Base-by-base conservation (phyloP, 257 asterid genomes). In the Paraleonurus japonicus region DNA sequence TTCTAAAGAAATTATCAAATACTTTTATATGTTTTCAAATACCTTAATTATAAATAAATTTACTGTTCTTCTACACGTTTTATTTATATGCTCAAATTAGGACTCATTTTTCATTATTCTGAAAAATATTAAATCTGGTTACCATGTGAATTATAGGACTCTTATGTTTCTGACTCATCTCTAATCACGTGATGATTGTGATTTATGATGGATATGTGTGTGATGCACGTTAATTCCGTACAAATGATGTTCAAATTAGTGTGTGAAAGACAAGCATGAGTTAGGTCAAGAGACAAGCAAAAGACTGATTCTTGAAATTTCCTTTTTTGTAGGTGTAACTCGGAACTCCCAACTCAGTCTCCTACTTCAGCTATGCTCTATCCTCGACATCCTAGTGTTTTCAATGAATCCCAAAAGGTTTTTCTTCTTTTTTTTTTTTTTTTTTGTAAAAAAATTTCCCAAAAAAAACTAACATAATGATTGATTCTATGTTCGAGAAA, bases 371-470 rank as follows among this genome's bases (percentile, higher is more conserved):
- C 81, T 27, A 68, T 75, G 64, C 58, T 72, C 59, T 78, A 81
- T 61, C 35, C 76, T 54, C 57, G 37, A 23, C 41, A 48, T n/a
- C 77, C 79, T 39, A 79, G 57, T 69, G 65, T 78, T 69, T 72
- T 75, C 53, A 59, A 27, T 16, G 61, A 74, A 54, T 72, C 73
- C 7, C 26, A 80, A 53, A 77, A 81, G 82, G 81, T 84, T 24
- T 27, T 60, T 43, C 2, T 30, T 7, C n/a, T n/a, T n/a, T n/a
- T n/a, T n/a, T n/a, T n/a, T n/a, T n/a, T n/a, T n/a, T n/a, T n/a
- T n/a, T n/a, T n/a, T n/a, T n/a, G n/a, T n/a, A n/a, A n/a, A n/a
- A n/a, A n/a, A n/a, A n/a, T n/a, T n/a, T n/a, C n/a, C n/a, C n/a
- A n/a, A n/a, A n/a, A n/a, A n/a, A n/a, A n/a, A n/a, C n/a, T n/a